Percentiles rank a stretch among this genome's conserved stretches.
Evolutionary conservation across 495 filamentous ascomycete species (phyloP).

Genomic region (Astrocystis sublimbata): DNA sequence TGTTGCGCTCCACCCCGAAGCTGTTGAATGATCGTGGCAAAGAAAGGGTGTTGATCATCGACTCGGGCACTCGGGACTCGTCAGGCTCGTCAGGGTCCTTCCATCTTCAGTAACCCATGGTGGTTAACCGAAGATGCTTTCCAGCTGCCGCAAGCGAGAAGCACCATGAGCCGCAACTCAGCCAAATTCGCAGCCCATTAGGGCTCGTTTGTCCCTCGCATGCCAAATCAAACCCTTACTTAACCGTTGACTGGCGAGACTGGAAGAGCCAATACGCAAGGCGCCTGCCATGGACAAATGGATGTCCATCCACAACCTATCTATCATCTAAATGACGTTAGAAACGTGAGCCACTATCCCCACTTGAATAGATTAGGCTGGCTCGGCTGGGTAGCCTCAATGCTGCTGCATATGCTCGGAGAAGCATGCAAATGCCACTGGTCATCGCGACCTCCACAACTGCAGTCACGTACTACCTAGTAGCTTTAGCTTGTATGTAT

Average conservation of each 20-base stretch:
- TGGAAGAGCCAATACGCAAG: not conserved
- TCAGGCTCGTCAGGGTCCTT: constrained; percentile 11
- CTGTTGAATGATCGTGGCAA: constrained; percentile 2
- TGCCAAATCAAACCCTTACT: not conserved
- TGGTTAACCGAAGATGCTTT: not conserved
- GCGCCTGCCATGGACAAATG: not conserved
- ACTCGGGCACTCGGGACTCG: too few species aligned
- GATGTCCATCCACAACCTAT: too few species aligned
- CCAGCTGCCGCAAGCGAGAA: not conserved
- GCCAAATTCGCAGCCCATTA: not conserved
- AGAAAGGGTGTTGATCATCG: not conserved
- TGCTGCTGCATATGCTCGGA: not conserved
- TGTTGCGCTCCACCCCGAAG: not conserved
- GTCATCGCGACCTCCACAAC: not conserved
- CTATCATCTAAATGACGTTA: constrained; percentile 11
- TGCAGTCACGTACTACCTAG: constrained; percentile 11
- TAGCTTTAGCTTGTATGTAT: not conserved
- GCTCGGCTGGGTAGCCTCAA: constrained; percentile 16
- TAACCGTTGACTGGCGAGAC: too few species aligned
- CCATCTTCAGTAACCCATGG: not conserved
- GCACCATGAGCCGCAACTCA: not conserved
- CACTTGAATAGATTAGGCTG: constrained; percentile 6
- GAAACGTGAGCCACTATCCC: constrained; percentile 2
- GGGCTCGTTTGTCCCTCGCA: not conserved
- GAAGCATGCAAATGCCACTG: constrained; percentile 2